These are phyloP conservation scores for Lentinula lateritia DNA, from an alignment of 768 basidiomycete species.

Conservation along the genomic window DNA sequence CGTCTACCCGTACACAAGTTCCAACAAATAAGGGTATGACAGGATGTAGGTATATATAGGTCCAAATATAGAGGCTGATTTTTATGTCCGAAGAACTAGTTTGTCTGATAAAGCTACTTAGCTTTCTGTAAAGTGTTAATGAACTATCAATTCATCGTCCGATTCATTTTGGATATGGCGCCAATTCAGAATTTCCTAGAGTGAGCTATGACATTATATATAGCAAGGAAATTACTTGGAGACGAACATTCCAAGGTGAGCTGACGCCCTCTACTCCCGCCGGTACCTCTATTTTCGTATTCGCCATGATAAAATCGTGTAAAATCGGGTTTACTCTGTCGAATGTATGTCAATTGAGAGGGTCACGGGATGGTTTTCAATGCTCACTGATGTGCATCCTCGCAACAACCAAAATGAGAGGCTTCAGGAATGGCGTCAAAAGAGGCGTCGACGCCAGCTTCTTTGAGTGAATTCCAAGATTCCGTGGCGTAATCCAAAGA, in stretches of 20 bases:
- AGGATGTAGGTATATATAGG: background rate
- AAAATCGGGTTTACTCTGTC: slow-evolving; percentile 23
- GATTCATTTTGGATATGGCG: background rate
- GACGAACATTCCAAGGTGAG: slow-evolving; percentile 4
- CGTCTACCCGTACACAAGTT: background rate
- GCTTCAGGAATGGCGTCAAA: slow-evolving; percentile 21
- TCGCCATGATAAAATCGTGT: slow-evolving; percentile 23
- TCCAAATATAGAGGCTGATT: background rate
- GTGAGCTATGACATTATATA: background rate
- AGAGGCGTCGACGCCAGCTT: slow-evolving; percentile 23
- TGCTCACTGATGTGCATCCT: slow-evolving; percentile 25
- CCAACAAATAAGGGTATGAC: background rate
- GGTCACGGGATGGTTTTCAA: background rate
- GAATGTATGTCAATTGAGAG: background rate
- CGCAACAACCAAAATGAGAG: slow-evolving; percentile 31
- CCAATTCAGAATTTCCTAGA: background rate
- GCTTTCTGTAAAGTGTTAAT: too few relatives aligned
- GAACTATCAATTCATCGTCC: background rate
- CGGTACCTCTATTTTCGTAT: slow-evolving; percentile 11
- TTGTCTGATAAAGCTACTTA: too few relatives aligned
- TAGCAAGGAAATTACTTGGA: background rate
- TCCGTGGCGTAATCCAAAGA: slow-evolving; percentile 20
- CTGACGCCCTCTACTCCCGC: background rate
- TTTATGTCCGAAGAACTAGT: background rate
- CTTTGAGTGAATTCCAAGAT: slow-evolving; percentile 16